A percentile compares a stretch with the other conserved stretches of the same genome.
These are phyloP conservation scores for Suillus spraguei DNA, from an alignment of 768 basidiomycete species.

Conservation along the genomic window DNA sequence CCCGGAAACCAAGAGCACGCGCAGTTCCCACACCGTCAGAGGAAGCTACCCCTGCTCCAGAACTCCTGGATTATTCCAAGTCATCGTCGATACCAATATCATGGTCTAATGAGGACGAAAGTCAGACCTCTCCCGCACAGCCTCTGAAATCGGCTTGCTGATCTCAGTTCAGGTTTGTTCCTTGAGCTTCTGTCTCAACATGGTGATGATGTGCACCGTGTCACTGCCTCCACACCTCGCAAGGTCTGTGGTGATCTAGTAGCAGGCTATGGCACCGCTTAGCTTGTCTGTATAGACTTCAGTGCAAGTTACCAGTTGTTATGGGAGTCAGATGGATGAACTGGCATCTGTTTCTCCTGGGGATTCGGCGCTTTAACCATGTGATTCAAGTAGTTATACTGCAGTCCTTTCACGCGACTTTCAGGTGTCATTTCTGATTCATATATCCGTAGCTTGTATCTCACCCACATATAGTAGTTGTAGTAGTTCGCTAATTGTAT, in stretches of 20 bases:
- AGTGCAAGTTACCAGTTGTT: slow-evolving; percentile 57
- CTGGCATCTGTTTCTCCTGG: not conserved
- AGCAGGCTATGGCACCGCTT: slow-evolving; percentile 11
- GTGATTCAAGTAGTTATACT: not conserved
- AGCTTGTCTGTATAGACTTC: slow-evolving; percentile 44
- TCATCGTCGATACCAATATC: slow-evolving; percentile 38
- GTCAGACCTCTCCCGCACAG: slow-evolving; percentile 36
- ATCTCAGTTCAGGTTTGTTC: slow-evolving; percentile 42
- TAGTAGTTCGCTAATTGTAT: slow-evolving; percentile 7
- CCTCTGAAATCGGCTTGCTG: slow-evolving; percentile 16
- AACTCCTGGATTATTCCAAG: slow-evolving; percentile 28
- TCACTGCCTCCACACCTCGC: slow-evolving; percentile 66
- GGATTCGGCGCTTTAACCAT: not conserved
- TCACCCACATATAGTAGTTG: slow-evolving; percentile 5
- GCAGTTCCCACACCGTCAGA: slow-evolving; percentile 27
- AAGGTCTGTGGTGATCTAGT: slow-evolving; percentile 42
- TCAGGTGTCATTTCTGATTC: slow-evolving; percentile 11
- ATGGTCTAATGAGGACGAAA: slow-evolving; percentile 73
- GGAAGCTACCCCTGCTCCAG: slow-evolving; percentile 21
- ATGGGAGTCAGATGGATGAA: slow-evolving; percentile 32
- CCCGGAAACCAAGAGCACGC: slow-evolving; percentile 35
- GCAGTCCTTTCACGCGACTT: too few relatives aligned
- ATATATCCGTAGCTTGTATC: slow-evolving; percentile 10
- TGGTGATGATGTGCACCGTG: slow-evolving; percentile 69
- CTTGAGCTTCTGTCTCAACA: slow-evolving; percentile 58